These are phyloP conservation scores for Cyberlindnera veronae DNA, from an alignment of 805 yeast genomes.

Conservation along the genomic window DNA sequence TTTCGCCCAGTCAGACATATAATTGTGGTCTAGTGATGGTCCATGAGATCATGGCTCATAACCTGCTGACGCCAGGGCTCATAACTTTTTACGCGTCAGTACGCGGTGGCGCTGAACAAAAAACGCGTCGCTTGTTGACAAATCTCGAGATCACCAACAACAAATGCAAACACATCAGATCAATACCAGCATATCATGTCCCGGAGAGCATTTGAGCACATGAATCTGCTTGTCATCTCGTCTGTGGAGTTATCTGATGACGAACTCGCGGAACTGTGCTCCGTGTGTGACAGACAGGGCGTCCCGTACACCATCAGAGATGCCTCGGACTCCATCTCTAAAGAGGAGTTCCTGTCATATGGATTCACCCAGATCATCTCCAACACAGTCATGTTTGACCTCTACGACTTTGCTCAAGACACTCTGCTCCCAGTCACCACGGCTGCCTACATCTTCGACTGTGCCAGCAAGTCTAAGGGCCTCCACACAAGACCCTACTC, in stretches of 20 bases:
- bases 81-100: too few relatives aligned
- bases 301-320: slow-evolving; percentile 24
- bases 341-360: slow-evolving; percentile 19
- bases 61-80: too few relatives aligned
- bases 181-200: slow-evolving; percentile 8
- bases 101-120: too few relatives aligned
- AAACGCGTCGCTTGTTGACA: not conserved
- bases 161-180: too few relatives aligned
- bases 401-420: slow-evolving; percentile 36
- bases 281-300: slow-evolving; percentile 24
- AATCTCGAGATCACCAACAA: not conserved
- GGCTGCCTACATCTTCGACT: slow-evolving; percentile 56
- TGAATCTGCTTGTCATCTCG: slow-evolving; percentile 22
- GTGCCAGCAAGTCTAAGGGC: slow-evolving; percentile 35
- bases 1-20: too few relatives aligned
- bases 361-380: slow-evolving; percentile 50
- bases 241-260: slow-evolving; percentile 14
- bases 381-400: slow-evolving; percentile 45
- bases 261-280: slow-evolving; percentile 17
- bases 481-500: slow-evolving; percentile 53
- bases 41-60: too few relatives aligned
- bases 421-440: slow-evolving; percentile 65
- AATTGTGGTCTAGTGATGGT: too few relatives aligned
- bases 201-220: slow-evolving; percentile 20
- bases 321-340: slow-evolving; percentile 20